Evolutionary conservation across 2,329 filamentous ascomycete species (phyloP), one percentile per base, ranked within the genome.

Genomic region (Nigrograna mackinnonii): DNA sequence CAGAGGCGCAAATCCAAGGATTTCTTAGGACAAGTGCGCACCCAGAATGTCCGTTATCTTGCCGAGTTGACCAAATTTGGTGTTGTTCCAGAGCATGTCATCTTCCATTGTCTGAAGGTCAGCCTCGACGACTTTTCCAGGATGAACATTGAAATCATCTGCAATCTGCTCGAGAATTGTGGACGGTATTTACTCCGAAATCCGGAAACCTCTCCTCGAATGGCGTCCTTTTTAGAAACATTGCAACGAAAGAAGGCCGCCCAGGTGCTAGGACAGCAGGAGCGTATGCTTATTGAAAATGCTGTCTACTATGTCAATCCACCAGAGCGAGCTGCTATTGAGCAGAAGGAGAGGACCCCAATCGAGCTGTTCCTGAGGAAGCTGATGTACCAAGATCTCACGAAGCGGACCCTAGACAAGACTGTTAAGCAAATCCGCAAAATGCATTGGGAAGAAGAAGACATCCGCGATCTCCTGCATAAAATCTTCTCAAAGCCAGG

Each of bases 121-220:
- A 95, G 92, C 55, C 74, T 99, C 20, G 94, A 99, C 59, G 94
- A 99, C 62, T 99, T 99, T 63, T 96, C 94, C 2, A 83, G 92
- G 47, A 96, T 96, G 88, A 99, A 99, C 62, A 96, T 99, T 50
- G 95, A 99, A 68, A 96, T 99, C 57, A 92, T 99, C 50, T 95
- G 91, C 60, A 95, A 95, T 60, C 77, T 99, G 20, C 79, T 99
- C 17, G 94, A 99, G 67, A 97, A 97, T 52, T 99, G 95, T 62
- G 94, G 94, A 32, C 84, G 94, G 14, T 99, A 96, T 68, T 76
- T 99, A 17, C 79, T 99, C 44, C 89, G 92, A 37, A 97, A 94
- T 55, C 86, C 90, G 0, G 91, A 97, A 49, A 97, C 95, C 0
- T 86, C 89, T 7, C 92, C 92, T 6, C 85, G 94, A 32, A 99